Evolutionary conservation across 106 monocot species (phyloP), one percentile per base, ranked within the genome.

Genomic region (Phalaenopsis aphrodite): DNA sequence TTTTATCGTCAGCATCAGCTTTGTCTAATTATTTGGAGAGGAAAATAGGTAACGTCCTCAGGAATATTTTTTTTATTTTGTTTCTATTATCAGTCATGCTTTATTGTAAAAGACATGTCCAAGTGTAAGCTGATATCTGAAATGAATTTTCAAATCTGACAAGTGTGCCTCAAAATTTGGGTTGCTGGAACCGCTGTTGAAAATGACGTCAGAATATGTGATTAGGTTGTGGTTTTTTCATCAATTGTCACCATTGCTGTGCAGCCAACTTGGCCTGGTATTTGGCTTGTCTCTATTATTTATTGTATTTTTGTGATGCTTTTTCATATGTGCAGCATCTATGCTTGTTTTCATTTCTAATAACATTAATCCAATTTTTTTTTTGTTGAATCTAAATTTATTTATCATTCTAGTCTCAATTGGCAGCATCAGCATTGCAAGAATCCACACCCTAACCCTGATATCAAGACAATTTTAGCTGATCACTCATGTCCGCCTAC

Each of bases 341-440:
- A 65, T 64, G 64, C n/a, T 21, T 65, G 52, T 10, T 65, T 65
- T 65, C 24, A 23, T 5, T n/a, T 23, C 24, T 65, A 5, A 65
- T 65, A n/a, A 6, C 23, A 21, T 23, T 65, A 65, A 65, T 8
- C 23, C 23, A 8, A 21, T 24, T 65, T 65, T 65, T 24, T 23
- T 65, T 65, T 24, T 23, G 10, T 71, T 71, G 71, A 71, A 41
- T 39, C 39, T 41, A 16, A 71, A 18, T 45, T 43, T 76, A 73
- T 58, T 43, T 72, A 56, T 4, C 39, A 67, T 87, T 65, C 37
- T 79, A 97, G 92, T 87, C 89, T 98, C 77, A 98, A 98, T 77
- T 98, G 98, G 98, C 98, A 98, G 83, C 98, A 98, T 89, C 98
- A 98, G 78, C 91, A 94, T 81, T 98, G 98, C 88, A 98, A 98